phyloP scores from a whole-genome alignment of 1,139 yeast genomes.

The Entelexis paramagnoliae region DNA sequence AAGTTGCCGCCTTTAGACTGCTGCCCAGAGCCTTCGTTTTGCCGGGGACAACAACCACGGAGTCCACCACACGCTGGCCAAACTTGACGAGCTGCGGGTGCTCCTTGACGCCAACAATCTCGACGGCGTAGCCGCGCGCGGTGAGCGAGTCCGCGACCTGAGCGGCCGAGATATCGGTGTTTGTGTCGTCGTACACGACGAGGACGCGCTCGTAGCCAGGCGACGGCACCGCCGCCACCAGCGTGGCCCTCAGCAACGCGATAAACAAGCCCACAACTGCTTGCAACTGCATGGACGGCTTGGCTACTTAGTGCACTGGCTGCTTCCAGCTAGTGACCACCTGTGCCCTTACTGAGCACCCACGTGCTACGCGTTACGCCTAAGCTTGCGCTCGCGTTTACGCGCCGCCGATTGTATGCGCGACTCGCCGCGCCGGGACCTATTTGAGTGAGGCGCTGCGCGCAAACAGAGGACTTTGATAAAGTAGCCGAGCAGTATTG shows the following conservation, averaged over 20 bases:
- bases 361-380: not conserved
- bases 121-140: constrained; percentile 24
- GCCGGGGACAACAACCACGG: constrained; percentile 46
- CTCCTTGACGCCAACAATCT: constrained; percentile 15
- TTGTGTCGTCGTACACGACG: constrained; percentile 23
- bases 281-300: constrained; percentile 3
- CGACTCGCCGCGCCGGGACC: too few species aligned
- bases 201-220: constrained; percentile 22
- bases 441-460: too few species aligned
- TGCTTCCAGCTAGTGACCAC: not conserved
- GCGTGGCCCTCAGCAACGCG: not conserved
- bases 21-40: constrained; percentile 36
- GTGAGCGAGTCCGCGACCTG: constrained; percentile 17
- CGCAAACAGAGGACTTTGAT: too few species aligned
- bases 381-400: not conserved
- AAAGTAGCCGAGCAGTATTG: too few species aligned
- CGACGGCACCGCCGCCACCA: constrained; percentile 18
- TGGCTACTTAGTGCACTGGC: not conserved
- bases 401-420: not conserved
- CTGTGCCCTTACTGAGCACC: constrained; percentile 1
- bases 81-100: constrained; percentile 32
- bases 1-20: constrained; percentile 34
- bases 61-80: constrained; percentile 42
- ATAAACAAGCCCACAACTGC: constrained; percentile 1
- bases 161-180: constrained; percentile 12